Percentiles rank a stretch among this genome's conserved stretches.
These are phyloP conservation scores for Conticribra guillardii DNA, from an alignment of 108 stramenopile species.

Conservation along the genomic window DNA sequence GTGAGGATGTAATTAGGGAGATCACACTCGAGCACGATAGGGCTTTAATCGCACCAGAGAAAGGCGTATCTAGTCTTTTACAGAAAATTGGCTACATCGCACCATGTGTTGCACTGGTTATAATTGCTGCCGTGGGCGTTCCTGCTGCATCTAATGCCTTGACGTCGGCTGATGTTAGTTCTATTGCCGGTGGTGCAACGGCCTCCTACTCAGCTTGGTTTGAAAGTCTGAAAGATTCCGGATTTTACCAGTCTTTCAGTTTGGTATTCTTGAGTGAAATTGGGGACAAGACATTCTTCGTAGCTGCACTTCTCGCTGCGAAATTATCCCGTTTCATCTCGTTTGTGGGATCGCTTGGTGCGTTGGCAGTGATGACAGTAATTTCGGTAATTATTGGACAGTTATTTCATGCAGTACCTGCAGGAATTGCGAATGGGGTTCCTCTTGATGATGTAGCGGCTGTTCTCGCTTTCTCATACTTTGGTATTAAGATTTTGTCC, in stretches of 20 bases:
- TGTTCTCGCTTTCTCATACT: slow-evolving; percentile 94
- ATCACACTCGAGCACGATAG: slow-evolving; percentile 4
- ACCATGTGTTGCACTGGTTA: slow-evolving; percentile 24
- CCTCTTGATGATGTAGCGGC: slow-evolving; percentile 94
- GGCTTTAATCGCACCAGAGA: slow-evolving; percentile 8
- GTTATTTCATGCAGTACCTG: slow-evolving; percentile 91
- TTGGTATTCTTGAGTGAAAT: slow-evolving; percentile 99
- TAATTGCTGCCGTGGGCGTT: slow-evolving; percentile 25
- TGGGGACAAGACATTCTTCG: slow-evolving; percentile 99
- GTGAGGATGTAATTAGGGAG: slow-evolving; percentile 3
- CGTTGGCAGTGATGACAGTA: slow-evolving; percentile 96
- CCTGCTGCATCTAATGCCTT: slow-evolving; percentile 49
- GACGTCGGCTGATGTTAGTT: slow-evolving; percentile 27
- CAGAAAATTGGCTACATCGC: slow-evolving; percentile 20
- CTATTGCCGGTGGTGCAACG: slow-evolving; percentile 25
- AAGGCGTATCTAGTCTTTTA: neutral
- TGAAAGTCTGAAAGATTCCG: slow-evolving; percentile 70
- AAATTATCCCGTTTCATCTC: slow-evolving; percentile 85
- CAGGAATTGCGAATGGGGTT: slow-evolving; percentile 75
- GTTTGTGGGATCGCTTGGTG: slow-evolving; percentile 92
- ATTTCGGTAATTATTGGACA: slow-evolving; percentile 95
- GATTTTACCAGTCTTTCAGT: slow-evolving; percentile 90
- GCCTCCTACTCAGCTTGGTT: slow-evolving; percentile 38
- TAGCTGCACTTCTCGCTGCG: slow-evolving; percentile 96
- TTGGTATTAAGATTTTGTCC: slow-evolving; percentile 94